Conservation (phyloP, 2,329 filamentous ascomycete species). For the Exserohilum turcica region DNA sequence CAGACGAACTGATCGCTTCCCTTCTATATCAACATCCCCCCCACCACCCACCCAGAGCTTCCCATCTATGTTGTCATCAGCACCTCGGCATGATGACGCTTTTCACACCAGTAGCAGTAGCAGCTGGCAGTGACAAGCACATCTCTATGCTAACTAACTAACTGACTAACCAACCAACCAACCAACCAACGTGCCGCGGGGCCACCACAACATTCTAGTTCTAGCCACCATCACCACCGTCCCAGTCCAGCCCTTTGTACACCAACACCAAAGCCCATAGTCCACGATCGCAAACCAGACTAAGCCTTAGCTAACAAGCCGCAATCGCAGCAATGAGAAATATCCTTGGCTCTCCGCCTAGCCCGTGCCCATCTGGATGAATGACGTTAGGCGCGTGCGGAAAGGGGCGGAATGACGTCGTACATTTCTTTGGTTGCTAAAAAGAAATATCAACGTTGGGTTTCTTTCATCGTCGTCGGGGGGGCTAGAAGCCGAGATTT, state of each 20-base stretch:
- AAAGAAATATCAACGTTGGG: neutral
- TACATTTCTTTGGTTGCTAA: neutral
- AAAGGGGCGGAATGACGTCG: constrained; percentile 7
- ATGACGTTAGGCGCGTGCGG: constrained; percentile 1
- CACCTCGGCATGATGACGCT: neutral
- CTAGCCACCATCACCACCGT: no score
- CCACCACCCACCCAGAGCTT: no score
- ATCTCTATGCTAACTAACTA: neutral
- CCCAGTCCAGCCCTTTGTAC: neutral
- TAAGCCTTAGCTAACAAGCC: neutral
- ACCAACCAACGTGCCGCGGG: neutral
- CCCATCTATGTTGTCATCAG: no score
- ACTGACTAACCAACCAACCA: no score
- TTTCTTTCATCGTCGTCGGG: neutral
- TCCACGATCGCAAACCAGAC: neutral
- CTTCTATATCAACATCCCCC: no score
- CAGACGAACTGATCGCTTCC: no score
- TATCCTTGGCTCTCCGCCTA: neutral
- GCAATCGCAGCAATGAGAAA: neutral
- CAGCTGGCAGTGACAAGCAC: neutral
- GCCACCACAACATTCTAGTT: no score
- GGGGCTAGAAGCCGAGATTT: no score
- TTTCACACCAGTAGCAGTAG: no score
- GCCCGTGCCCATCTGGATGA: neutral
- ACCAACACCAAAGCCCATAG: neutral